Percentiles rank a stretch among this genome's conserved stretches.
Evolutionary conservation across 805 yeast genomes (phyloP).

Genomic region (Wickerhamomyces tratensis): DNA sequence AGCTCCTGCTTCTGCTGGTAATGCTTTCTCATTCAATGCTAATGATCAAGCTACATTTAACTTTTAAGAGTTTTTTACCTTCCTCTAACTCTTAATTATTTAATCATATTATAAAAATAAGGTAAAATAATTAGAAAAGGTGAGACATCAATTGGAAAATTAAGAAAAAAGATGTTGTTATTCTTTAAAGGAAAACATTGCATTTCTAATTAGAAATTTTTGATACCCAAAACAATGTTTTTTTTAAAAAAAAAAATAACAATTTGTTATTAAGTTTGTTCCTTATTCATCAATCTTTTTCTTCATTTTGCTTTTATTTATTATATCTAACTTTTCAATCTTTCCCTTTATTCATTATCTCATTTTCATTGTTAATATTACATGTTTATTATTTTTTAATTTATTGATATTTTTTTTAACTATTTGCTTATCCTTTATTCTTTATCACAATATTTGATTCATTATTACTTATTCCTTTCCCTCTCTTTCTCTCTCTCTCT

Average conservation of each 20-base stretch:
- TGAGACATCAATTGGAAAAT: no score
- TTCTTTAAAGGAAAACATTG: not conserved
- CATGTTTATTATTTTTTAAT: not conserved
- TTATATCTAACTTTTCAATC: no score
- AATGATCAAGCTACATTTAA: constrained; percentile 32
- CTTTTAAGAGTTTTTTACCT: constrained; percentile 5
- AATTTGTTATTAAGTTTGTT: not conserved
- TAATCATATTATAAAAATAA: no score
- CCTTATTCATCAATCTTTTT: not conserved
- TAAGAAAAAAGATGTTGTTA: not conserved
- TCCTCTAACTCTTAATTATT: no score
- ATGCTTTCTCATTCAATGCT: constrained; percentile 83
- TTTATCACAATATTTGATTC: no score
- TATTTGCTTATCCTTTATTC: no score
- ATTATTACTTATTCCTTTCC: not conserved
- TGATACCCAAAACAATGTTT: not conserved
- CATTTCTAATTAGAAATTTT: not conserved
- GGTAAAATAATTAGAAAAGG: no score
- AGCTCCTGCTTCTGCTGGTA: constrained; percentile 71
- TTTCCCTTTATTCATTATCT: not conserved
- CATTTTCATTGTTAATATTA: not conserved
- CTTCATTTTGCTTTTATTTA: not conserved
- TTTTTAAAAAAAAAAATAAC: not conserved
- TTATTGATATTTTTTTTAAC: not conserved
- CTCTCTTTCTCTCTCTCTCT: not conserved